Percentiles rank a stretch among this genome's conserved stretches.
These are phyloP conservation scores for Cucurbita pepo DNA, from an alignment of 306 rosid species.

Conservation along the genomic window DNA sequence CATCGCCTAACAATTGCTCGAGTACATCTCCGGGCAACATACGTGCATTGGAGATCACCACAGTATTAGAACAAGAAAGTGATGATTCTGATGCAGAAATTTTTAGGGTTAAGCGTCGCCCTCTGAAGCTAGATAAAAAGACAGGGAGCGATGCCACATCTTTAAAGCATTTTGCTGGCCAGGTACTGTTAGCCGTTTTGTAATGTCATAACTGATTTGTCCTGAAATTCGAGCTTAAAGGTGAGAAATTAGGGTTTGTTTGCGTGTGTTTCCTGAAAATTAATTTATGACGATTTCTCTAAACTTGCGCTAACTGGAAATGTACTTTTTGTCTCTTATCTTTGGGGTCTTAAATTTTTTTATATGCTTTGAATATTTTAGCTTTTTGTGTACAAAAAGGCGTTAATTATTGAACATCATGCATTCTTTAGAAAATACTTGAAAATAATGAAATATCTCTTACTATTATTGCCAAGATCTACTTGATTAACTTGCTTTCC, in stretches of 20 bases:
- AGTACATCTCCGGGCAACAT: not conserved
- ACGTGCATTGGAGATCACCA: slow-evolving; percentile 15
- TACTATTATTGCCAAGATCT: not conserved
- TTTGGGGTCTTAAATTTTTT: not conserved
- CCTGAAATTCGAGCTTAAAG: not conserved
- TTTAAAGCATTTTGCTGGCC: slow-evolving; percentile 38
- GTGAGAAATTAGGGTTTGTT: not conserved
- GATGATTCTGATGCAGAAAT: slow-evolving; percentile 82
- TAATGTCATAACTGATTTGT: not conserved
- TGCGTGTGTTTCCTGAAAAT: not conserved
- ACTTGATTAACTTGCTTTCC: not conserved
- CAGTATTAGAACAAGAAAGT: slow-evolving; percentile 32
- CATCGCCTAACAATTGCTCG: slow-evolving; percentile 26
- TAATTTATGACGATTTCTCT: not conserved
- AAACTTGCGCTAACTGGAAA: not conserved
- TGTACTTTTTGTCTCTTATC: not conserved
- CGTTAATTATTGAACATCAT: not conserved
- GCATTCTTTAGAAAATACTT: not conserved
- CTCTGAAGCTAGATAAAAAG: slow-evolving; percentile 59
- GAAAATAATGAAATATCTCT: not conserved
- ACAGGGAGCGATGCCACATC: slow-evolving; percentile 17
- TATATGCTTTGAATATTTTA: not conserved
- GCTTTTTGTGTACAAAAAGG: not conserved
- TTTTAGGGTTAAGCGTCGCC: slow-evolving; percentile 86
- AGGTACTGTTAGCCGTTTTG: slow-evolving; percentile 30